Conservation (phyloP, 768 basidiomycete species). For the Mycena chlorophos region DNA sequence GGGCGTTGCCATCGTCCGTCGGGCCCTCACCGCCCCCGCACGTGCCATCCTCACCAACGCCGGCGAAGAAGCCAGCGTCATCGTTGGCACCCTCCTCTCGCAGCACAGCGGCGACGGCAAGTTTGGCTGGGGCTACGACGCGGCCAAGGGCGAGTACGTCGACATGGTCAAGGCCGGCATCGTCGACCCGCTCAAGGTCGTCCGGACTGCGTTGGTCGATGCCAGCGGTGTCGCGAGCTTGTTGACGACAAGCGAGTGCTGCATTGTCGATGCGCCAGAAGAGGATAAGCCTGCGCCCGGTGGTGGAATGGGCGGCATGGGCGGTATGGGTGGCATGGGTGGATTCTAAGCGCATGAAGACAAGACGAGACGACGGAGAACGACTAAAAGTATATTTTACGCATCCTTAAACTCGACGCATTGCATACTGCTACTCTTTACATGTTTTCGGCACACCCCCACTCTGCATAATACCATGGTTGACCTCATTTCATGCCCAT, state of each 20-base stretch:
- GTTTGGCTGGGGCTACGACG: slow-evolving; percentile 88
- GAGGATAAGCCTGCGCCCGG: slow-evolving; percentile 54
- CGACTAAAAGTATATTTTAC: background rate
- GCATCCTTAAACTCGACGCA: background rate
- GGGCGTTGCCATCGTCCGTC: slow-evolving; percentile 88
- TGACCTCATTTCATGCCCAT: background rate
- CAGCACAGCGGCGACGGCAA: slow-evolving; percentile 72
- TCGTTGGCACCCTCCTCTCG: slow-evolving; percentile 81
- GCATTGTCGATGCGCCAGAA: slow-evolving; percentile 90
- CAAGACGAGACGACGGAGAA: background rate
- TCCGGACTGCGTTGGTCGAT: slow-evolving; percentile 88
- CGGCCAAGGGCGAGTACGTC: slow-evolving; percentile 86
- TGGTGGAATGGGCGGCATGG: slow-evolving; percentile 59
- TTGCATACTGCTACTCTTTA: background rate
- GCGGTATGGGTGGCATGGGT: slow-evolving; percentile 42
- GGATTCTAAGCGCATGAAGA: slow-evolving; percentile 24
- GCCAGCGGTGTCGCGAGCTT: slow-evolving; percentile 92
- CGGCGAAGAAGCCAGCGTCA: slow-evolving; percentile 90
- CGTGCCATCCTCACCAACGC: slow-evolving; percentile 92
- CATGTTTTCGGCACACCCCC: background rate
- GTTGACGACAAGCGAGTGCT: slow-evolving; percentile 90
- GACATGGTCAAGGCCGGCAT: slow-evolving; percentile 96
- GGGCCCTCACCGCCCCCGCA: slow-evolving; percentile 79
- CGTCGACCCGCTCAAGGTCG: slow-evolving; percentile 95
- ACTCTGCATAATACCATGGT: background rate